Evolutionary conservation across 1,139 yeast species (phyloP).

Genomic region (Magnusiomyces paraingens): DNA sequence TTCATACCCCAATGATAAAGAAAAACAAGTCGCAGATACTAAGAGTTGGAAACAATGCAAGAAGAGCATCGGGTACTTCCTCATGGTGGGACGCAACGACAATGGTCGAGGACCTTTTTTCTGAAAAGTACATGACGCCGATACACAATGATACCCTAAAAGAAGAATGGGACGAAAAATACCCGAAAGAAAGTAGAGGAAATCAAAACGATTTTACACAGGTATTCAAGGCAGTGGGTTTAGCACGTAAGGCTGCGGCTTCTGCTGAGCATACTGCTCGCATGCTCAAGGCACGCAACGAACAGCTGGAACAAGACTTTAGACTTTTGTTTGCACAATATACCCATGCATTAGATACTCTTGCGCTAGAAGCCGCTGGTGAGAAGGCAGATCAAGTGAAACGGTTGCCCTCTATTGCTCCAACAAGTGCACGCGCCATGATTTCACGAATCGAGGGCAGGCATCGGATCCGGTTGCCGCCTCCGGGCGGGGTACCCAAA

Average conservation of each 20-base stretch:
- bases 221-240: too few relatives aligned
- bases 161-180: too few relatives aligned
- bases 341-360: neutral
- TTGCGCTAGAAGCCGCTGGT: neutral
- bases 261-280: too few relatives aligned
- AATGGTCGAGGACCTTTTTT: too few relatives aligned
- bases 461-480: neutral
- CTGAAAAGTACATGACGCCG: too few relatives aligned
- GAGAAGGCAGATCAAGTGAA: neutral
- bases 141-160: too few relatives aligned
- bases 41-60: neutral
- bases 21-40: neutral
- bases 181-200: too few relatives aligned
- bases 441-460: too few relatives aligned
- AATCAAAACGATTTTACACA: too few relatives aligned
- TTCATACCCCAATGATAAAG: neutral
- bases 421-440: neutral
- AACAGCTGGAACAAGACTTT: slow-evolving; percentile 1
- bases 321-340: slow-evolving; percentile 1
- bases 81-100: too few relatives aligned
- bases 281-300: neutral
- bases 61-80: neutral
- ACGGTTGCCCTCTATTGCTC: neutral
- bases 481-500: neutral
- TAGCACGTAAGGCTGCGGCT: too few relatives aligned